Percentiles rank a stretch among this genome's conserved stretches.
These are phyloP conservation scores for Yamadazyma mexicana DNA, from an alignment of 1,139 yeast genomes.

Conservation along the genomic window DNA sequence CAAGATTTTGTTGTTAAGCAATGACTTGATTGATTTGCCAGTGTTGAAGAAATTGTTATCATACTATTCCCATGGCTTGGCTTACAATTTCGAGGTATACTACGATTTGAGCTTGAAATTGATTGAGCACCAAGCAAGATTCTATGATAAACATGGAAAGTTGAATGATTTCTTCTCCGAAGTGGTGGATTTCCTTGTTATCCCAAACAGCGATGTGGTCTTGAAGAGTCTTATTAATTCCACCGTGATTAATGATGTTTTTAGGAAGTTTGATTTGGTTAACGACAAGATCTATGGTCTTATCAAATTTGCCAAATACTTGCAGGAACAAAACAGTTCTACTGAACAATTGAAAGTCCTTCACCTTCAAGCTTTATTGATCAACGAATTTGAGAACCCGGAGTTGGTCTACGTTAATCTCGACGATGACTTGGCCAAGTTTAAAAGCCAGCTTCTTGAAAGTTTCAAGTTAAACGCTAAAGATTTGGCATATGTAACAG, in stretches of 20 bases:
- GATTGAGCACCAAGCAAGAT: conserved; percentile 34
- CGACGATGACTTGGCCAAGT: conserved; percentile 32
- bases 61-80: conserved; percentile 28
- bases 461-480: conserved; percentile 16
- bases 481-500: conserved; percentile 14
- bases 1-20: conserved; percentile 36
- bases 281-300: conserved; percentile 39
- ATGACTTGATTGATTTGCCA: conserved; percentile 29
- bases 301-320: conserved; percentile 23
- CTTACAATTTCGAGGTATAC: conserved; percentile 28
- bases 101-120: conserved; percentile 35
- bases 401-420: conserved; percentile 48
- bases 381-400: conserved; percentile 52
- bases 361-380: conserved; percentile 38
- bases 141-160: conserved; percentile 24
- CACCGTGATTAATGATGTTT: conserved; percentile 26
- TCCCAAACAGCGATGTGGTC: conserved; percentile 7
- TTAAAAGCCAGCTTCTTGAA: conserved; percentile 21
- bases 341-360: conserved; percentile 22
- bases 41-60: conserved; percentile 31
- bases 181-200: conserved; percentile 15
- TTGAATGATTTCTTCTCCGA: conserved; percentile 38
- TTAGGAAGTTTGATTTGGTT: conserved; percentile 29
- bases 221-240: conserved; percentile 26
- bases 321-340: conserved; percentile 20